Conservation (phyloP, 768 basidiomycete genomes). For the Hebeloma cylindrosporum region DNA sequence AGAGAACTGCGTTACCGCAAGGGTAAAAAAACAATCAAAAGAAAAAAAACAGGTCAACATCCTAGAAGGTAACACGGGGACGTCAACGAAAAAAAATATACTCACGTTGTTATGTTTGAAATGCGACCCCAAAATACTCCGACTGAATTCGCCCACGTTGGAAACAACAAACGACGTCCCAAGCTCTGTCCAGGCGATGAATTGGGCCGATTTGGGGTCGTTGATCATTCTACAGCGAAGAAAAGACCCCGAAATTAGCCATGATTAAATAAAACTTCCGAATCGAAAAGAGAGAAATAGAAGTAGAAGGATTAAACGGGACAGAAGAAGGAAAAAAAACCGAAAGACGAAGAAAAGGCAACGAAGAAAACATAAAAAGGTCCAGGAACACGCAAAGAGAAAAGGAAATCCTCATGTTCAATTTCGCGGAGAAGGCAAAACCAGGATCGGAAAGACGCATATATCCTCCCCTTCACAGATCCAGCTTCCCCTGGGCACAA, state of each 20-base stretch:
- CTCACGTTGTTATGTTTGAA: constrained; percentile 90
- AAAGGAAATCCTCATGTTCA: neutral
- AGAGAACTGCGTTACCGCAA: constrained; percentile 61
- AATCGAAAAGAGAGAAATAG: neutral
- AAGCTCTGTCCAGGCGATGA: constrained; percentile 81
- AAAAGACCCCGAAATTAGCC: constrained; percentile 2
- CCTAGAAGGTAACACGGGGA: no score
- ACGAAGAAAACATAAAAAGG: constrained; percentile 21
- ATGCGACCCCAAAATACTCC: constrained; percentile 80
- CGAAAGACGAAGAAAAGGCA: neutral
- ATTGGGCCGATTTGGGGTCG: constrained; percentile 75
- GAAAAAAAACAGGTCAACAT: neutral
- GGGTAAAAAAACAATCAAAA: constrained; percentile 3
- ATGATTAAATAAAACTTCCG: constrained; percentile 6
- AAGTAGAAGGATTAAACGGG: constrained; percentile 5
- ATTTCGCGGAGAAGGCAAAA: no score
- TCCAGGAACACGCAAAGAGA: neutral
- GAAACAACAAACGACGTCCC: constrained; percentile 86
- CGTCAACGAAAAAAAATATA: constrained; percentile 18
- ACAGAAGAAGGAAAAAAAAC: constrained; percentile 10
- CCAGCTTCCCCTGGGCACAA: no score
- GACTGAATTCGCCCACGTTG: constrained; percentile 83
- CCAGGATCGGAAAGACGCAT: no score
- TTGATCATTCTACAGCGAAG: constrained; percentile 70
- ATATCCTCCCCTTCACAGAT: no score